These are phyloP conservation scores for Mortierella sp. DNA, from an alignment of 371 early-diverging fungal species.

Conservation along the genomic window DNA sequence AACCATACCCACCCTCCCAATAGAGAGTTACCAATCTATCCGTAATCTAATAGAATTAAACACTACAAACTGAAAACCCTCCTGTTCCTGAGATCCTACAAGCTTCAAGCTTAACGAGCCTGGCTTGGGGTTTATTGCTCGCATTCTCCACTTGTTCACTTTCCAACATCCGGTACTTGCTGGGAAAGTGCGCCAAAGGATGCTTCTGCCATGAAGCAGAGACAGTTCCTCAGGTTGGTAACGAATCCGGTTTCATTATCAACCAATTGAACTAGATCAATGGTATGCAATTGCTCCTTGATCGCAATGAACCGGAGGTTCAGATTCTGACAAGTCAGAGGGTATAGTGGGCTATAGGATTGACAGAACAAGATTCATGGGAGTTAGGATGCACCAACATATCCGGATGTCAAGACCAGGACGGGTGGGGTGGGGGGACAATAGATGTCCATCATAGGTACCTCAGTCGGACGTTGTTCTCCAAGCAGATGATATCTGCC, in stretches of 20 bases:
- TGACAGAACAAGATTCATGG: background rate
- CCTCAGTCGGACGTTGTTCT: slow-evolving; percentile 74
- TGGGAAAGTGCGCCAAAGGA: slow-evolving; percentile 52
- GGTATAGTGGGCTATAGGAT: slow-evolving; percentile 70
- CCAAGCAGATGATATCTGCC: slow-evolving; percentile 78
- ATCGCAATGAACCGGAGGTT: slow-evolving; percentile 84
- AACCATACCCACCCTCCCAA: background rate
- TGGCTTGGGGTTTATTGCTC: background rate
- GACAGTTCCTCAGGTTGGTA: slow-evolving; percentile 68
- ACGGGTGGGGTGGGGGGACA: background rate
- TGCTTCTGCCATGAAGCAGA: slow-evolving; percentile 55
- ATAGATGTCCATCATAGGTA: slow-evolving; percentile 22
- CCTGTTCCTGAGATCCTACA: no score
- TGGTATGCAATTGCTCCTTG: slow-evolving; percentile 74
- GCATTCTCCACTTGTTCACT: slow-evolving; percentile 4
- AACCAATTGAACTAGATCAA: slow-evolving; percentile 75
- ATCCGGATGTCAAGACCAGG: no score
- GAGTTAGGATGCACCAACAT: no score
- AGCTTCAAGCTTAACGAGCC: no score
- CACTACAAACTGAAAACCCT: no score
- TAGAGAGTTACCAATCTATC: no score
- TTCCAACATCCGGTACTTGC: slow-evolving; percentile 34
- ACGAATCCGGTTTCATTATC: slow-evolving; percentile 77
- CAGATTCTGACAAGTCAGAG: slow-evolving; percentile 75
- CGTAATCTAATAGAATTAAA: no score